These are phyloP conservation scores for Penicillium sp. DNA, from an alignment of 2,329 filamentous ascomycete species.

Conservation along the genomic window DNA sequence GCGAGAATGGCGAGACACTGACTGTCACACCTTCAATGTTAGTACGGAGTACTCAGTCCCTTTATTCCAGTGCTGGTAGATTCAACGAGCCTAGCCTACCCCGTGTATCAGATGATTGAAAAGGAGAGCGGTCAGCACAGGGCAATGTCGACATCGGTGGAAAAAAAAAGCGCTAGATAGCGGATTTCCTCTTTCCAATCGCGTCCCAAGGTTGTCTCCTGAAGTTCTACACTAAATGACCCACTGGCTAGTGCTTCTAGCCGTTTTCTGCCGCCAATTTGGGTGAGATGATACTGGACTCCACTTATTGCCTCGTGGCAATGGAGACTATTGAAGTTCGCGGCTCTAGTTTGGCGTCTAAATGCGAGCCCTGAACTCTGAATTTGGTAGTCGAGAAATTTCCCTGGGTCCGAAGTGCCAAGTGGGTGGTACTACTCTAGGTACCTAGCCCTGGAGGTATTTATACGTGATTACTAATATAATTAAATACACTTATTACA, in stretches of 20 bases:
- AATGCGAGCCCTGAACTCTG: background rate
- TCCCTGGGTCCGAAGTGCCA: background rate
- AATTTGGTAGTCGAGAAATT: background rate
- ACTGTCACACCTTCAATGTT: background rate
- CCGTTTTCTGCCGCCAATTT: slow-evolving; percentile 20
- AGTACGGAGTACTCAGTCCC: too few species aligned
- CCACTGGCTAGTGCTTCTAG: slow-evolving; percentile 34
- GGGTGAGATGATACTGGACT: background rate
- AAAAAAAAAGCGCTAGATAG: background rate
- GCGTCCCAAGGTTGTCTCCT: slow-evolving; percentile 18
- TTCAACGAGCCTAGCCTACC: background rate
- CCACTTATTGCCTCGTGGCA: slow-evolving; percentile 7
- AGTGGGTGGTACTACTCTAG: too few species aligned
- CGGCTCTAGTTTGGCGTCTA: background rate
- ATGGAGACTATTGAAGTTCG: slow-evolving; percentile 15
- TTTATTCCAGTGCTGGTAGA: background rate
- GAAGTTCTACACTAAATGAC: slow-evolving; percentile 18
- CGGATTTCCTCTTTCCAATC: background rate
- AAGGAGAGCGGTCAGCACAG: background rate
- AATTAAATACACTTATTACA: background rate
- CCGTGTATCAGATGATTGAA: background rate
- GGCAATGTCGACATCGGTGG: background rate
- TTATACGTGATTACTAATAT: background rate
- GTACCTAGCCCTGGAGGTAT: too few species aligned
- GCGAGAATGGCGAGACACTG: background rate